These are phyloP conservation scores for Curvularia hawaiiensis DNA, from an alignment of 2,329 filamentous ascomycete species.

Conservation along the genomic window DNA sequence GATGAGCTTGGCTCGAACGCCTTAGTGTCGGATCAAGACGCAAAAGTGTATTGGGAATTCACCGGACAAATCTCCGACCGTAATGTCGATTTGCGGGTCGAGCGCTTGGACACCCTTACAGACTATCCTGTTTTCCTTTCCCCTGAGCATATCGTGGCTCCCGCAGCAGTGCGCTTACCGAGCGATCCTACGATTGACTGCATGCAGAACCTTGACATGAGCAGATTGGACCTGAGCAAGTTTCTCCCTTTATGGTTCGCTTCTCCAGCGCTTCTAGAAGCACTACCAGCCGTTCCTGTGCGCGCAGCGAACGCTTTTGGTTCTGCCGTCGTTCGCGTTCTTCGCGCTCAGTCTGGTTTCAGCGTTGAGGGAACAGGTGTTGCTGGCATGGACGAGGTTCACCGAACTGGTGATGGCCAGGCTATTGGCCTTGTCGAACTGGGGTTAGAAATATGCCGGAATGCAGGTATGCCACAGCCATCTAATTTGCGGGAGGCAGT, in stretches of 20 bases:
- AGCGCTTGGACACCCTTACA: slow-evolving; percentile 11
- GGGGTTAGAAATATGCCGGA: slow-evolving; percentile 37
- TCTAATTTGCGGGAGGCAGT: slow-evolving; percentile 33
- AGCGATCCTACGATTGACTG: neutral
- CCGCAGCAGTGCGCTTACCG: neutral
- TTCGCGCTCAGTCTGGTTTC: slow-evolving; percentile 51
- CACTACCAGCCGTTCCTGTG: slow-evolving; percentile 44
- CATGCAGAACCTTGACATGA: neutral
- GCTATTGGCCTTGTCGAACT: slow-evolving; percentile 42
- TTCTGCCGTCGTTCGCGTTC: slow-evolving; percentile 46
- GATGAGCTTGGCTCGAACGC: slow-evolving; percentile 34
- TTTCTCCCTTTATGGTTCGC: slow-evolving; percentile 50
- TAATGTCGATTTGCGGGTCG: neutral
- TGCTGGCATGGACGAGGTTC: slow-evolving; percentile 50
- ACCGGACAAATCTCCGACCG: slow-evolving; percentile 11
- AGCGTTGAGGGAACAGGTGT: slow-evolving; percentile 42
- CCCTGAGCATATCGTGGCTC: neutral
- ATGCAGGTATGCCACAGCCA: slow-evolving; percentile 20
- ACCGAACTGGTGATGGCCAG: slow-evolving; percentile 25
- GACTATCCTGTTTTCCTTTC: slow-evolving; percentile 18
- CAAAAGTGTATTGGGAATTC: slow-evolving; percentile 29
- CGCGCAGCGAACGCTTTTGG: slow-evolving; percentile 40
- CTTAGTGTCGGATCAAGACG: slow-evolving; percentile 5
- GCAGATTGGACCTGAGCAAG: slow-evolving; percentile 4
- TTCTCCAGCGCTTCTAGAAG: slow-evolving; percentile 47